Evolutionary conservation across 2,329 filamentous ascomycete species (phyloP), one percentile per base, ranked within the genome.

Genomic region (Sclerotinia trifoliorum): DNA sequence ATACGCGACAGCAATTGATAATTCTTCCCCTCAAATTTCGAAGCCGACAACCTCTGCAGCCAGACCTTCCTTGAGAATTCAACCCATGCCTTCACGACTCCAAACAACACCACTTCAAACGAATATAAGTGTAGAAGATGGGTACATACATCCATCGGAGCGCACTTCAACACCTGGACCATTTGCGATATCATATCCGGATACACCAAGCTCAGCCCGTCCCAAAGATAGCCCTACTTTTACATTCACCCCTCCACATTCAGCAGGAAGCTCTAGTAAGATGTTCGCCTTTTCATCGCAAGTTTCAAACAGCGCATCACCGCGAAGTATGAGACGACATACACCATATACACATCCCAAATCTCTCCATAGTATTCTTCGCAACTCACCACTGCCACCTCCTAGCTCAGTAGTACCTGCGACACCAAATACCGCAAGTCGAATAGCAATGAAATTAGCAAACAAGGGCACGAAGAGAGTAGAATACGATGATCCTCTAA

Each of bases 371-470:
- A 88, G 86, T 77, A 90, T 90, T 73, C 82, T 90, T 29, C 84
- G 87, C 65, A 90, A 90, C 80, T 90, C 87, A 5, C 87, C 87
- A 24, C 80, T 89, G 8, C 85, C 86, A 26, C 84, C 85, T 0
- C 77, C 80, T 3, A 84, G 79, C 26, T 80, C 83, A 3, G 79
- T 80, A 44, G 83, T 84, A 11, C 81, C 83, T 5, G 79, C 80
- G 44, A 83, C 84, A 10, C 84, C 85, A 1, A 78, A 80, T 6
- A 87, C 86, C 0, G 83, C 85, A 2, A 80, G 82, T 68, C 80
- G 85, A 49, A 82, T 84, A 70, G 87, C 86, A 1, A 78, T 81
- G 39, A 83, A 85, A 17, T 77, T 87, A 21, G 81, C 84, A 55
- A 84, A 86, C 72, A 84, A 83, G 46, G 69, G 69, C 10, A 64